Conservation (phyloP, 495 filamentous ascomycete species). For the Ascodesmis nigricans region DNA sequence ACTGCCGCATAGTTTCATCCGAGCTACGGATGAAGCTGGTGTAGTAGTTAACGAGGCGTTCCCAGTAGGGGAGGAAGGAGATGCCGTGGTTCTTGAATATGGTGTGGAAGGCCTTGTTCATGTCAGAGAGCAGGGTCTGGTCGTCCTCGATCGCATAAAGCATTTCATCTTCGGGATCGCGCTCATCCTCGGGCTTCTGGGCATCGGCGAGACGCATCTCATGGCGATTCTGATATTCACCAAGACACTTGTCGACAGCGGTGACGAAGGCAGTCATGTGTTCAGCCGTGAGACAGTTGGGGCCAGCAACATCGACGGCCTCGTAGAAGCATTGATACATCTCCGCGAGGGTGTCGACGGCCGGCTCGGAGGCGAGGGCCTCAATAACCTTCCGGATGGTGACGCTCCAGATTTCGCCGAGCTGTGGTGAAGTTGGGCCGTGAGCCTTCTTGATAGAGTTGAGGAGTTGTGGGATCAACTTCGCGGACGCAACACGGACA, state of each 20-base stretch:
- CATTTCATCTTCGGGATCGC: constrained; percentile 60
- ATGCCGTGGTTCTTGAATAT: constrained; percentile 90
- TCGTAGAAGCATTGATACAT: constrained; percentile 99
- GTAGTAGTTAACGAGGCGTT: constrained; percentile 63
- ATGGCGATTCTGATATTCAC: constrained; percentile 79
- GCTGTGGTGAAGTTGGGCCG: constrained; percentile 48
- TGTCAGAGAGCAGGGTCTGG: constrained; percentile 86
- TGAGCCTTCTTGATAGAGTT: constrained; percentile 84
- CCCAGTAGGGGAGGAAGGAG: constrained; percentile 68
- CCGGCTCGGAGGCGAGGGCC: constrained; percentile 70
- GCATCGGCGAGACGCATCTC: constrained; percentile 58
- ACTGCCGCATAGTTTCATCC: constrained; percentile 87
- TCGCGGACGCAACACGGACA: constrained; percentile 84
- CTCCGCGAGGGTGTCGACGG: constrained; percentile 87
- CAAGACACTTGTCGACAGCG: constrained; percentile 56
- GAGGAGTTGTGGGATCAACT: constrained; percentile 80
- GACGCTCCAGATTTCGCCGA: constrained; percentile 57
- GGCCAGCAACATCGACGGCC: constrained; percentile 81
- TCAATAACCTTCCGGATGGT: constrained; percentile 83
- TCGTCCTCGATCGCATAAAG: constrained; percentile 91
- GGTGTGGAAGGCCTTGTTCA: constrained; percentile 99
- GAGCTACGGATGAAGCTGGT: constrained; percentile 58
- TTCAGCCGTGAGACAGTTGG: constrained; percentile 48
- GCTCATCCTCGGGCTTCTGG: constrained; percentile 51
- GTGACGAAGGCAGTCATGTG: constrained; percentile 77